These are phyloP conservation scores for Leccinum obscurum DNA, from an alignment of 768 basidiomycete genomes.

Conservation along the genomic window DNA sequence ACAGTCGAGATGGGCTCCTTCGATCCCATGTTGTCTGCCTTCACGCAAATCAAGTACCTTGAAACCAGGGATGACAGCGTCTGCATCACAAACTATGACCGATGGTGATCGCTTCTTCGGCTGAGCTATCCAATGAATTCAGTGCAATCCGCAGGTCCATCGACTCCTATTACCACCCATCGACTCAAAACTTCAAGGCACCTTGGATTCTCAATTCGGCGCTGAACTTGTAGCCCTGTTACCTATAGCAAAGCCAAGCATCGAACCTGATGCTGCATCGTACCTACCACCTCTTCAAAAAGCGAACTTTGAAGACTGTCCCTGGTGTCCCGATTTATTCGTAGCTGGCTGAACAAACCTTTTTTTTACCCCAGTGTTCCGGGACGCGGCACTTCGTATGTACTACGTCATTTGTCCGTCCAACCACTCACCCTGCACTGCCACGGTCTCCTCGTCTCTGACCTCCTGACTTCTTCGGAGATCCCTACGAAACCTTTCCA, in stretches of 20 bases:
- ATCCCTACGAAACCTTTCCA: neutral
- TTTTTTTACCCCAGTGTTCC: neutral
- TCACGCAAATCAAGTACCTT: slow-evolving; percentile 44
- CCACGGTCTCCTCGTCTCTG: too few relatives aligned
- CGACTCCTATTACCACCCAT: neutral
- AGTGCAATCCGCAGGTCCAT: slow-evolving; percentile 27
- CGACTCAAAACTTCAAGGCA: slow-evolving; percentile 8
- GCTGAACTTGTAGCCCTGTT: slow-evolving; percentile 15
- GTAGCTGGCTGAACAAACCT: too few relatives aligned
- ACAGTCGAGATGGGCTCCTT: slow-evolving; percentile 43
- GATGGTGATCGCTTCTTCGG: slow-evolving; percentile 42
- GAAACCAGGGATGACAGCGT: slow-evolving; percentile 37
- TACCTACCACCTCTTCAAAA: slow-evolving; percentile 1
- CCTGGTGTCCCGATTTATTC: too few relatives aligned
- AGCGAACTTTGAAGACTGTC: too few relatives aligned
- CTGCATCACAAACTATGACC: slow-evolving; percentile 39
- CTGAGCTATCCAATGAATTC: slow-evolving; percentile 33
- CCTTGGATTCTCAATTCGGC: slow-evolving; percentile 12
- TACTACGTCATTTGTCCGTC: too few relatives aligned
- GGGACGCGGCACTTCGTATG: neutral
- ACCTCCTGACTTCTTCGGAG: neutral
- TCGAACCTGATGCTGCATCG: slow-evolving; percentile 32
- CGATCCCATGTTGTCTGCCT: slow-evolving; percentile 45
- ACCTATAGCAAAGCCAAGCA: slow-evolving; percentile 23
- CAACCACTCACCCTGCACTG: too few relatives aligned